Conservation (phyloP, 2,329 filamentous ascomycete species). For the Pseudocercospora fijiensis region DNA sequence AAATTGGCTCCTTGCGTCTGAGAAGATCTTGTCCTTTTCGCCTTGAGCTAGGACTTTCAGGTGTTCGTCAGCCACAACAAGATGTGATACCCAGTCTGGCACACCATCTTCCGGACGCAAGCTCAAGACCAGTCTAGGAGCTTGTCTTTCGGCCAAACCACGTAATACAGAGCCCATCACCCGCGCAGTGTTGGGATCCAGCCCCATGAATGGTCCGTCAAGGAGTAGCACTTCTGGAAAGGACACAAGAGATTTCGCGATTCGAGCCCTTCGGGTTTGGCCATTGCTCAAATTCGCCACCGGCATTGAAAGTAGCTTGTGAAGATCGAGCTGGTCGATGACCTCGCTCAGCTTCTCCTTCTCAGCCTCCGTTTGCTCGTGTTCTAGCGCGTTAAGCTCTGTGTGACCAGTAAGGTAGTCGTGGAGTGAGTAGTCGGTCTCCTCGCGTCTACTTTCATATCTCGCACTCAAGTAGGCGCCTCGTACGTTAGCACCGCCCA, state of each 20-base stretch:
- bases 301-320: constrained; percentile 70
- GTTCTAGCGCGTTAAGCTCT: constrained; percentile 71
- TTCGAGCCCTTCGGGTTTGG: constrained; percentile 80
- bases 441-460: constrained; percentile 84
- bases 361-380: constrained; percentile 42
- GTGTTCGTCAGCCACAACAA: constrained; percentile 69
- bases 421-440: constrained; percentile 78
- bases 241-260: constrained; percentile 79
- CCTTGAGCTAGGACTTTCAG: constrained; percentile 67
- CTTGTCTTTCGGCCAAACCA: constrained; percentile 63
- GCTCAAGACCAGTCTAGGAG: constrained; percentile 72
- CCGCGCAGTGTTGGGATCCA: constrained; percentile 79
- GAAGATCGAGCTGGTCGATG: constrained; percentile 67
- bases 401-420: constrained; percentile 82
- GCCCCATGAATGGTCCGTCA: constrained; percentile 94
- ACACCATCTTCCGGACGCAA: constrained; percentile 82
- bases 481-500: constrained; percentile 57
- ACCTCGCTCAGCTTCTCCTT: constrained; percentile 61
- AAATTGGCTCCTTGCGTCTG: neutral
- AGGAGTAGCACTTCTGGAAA: constrained; percentile 78
- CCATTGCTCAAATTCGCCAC: constrained; percentile 92
- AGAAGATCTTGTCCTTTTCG: constrained; percentile 57
- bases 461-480: constrained; percentile 83
- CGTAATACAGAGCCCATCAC: constrained; percentile 70
- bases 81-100: constrained; percentile 86